phyloP scores from a whole-genome alignment of 768 basidiomycete species.

The Pholiota microspora region DNA sequence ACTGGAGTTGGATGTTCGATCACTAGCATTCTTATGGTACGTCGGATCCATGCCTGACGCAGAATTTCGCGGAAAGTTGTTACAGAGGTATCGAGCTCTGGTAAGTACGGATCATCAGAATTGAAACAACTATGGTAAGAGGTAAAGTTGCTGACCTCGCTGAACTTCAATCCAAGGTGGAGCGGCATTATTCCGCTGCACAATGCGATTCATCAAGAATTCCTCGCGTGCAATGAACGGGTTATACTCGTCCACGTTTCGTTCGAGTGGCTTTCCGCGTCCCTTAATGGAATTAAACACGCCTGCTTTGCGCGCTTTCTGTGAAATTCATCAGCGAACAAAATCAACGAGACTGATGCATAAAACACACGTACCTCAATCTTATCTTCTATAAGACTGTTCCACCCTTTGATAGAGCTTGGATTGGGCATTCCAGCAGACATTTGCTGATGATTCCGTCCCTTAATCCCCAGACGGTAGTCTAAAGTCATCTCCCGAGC shows the following conservation, averaged over 20 bases:
- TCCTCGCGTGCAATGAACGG: slow-evolving; percentile 73
- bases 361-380: slow-evolving; percentile 64
- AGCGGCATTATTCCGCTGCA: slow-evolving; percentile 77
- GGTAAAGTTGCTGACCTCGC: slow-evolving; percentile 36
- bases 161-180: slow-evolving; percentile 89
- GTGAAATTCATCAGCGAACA: not conserved
- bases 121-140: not conserved
- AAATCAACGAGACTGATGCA: not conserved
- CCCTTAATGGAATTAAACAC: slow-evolving; percentile 74
- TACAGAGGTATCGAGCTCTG: slow-evolving; percentile 68
- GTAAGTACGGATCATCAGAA: not conserved
- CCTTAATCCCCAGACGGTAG: slow-evolving; percentile 63
- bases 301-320: slow-evolving; percentile 69
- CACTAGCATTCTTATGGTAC: slow-evolving; percentile 61
- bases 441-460: not conserved
- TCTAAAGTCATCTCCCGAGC: slow-evolving; percentile 77
- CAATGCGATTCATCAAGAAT: slow-evolving; percentile 83
- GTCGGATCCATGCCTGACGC: slow-evolving; percentile 72
- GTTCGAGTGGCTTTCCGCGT: slow-evolving; percentile 42
- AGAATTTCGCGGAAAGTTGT: slow-evolving; percentile 62
- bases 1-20: slow-evolving; percentile 39
- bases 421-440: slow-evolving; percentile 45
- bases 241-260: slow-evolving; percentile 40
- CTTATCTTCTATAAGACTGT: slow-evolving; percentile 69
- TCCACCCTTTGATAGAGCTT: slow-evolving; percentile 70